These are phyloP conservation scores for Chenopodium formosanum DNA, from an alignment of 148 eudicot species.

Conservation along the genomic window DNA sequence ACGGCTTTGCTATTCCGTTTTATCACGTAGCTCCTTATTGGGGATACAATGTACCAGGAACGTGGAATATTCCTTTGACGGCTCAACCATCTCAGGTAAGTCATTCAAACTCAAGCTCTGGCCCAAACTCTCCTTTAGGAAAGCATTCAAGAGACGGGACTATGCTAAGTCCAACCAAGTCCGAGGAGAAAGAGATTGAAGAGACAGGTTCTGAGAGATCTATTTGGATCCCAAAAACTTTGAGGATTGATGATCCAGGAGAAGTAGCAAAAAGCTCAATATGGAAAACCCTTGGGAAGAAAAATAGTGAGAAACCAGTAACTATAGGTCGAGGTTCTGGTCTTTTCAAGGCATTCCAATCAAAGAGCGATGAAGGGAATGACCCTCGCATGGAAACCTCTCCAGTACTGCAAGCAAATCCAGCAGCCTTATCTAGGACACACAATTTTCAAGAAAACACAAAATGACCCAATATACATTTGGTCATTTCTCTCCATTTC, in stretches of 20 bases:
- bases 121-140: slow-evolving; percentile 59
- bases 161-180: slow-evolving; percentile 5
- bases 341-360: slow-evolving; percentile 50
- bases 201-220: slow-evolving; percentile 33
- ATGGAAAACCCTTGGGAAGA: slow-evolving; percentile 62
- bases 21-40: slow-evolving; percentile 50
- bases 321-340: slow-evolving; percentile 28
- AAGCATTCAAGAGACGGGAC: slow-evolving; percentile 62
- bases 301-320: slow-evolving; percentile 35
- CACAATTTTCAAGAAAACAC: slow-evolving; percentile 56
- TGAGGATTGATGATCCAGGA: slow-evolving; percentile 62
- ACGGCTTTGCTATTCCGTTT: slow-evolving; percentile 46
- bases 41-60: slow-evolving; percentile 43
- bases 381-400: slow-evolving; percentile 30
- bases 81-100: slow-evolving; percentile 26
- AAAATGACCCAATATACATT: slow-evolving; percentile 6
- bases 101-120: slow-evolving; percentile 30
- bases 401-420: slow-evolving; percentile 54
- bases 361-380: slow-evolving; percentile 34
- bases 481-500: neutral
- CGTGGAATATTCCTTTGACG: slow-evolving; percentile 51
- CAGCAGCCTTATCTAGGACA: slow-evolving; percentile 69
- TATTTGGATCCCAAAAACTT: slow-evolving; percentile 59
- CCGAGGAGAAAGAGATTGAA: slow-evolving; percentile 22
- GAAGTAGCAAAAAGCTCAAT: slow-evolving; percentile 69